Conservation (phyloP, 1,284 basidiomycete species). For the Malassezia equina region DNA sequence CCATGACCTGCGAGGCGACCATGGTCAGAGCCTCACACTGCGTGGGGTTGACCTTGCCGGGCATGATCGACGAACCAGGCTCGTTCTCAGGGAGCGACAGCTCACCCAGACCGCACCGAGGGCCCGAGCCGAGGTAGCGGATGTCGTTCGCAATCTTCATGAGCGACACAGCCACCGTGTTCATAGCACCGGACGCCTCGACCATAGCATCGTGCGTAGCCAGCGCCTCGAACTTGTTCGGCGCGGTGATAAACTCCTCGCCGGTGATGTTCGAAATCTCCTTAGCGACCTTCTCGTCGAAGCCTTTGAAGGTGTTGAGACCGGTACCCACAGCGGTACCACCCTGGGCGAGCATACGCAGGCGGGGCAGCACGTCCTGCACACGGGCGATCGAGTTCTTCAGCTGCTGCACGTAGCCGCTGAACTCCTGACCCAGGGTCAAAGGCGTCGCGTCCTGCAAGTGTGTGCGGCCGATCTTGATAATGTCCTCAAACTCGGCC, state of each 20-base stretch:
- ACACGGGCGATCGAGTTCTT: constrained; percentile 81
- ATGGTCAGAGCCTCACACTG: constrained; percentile 96
- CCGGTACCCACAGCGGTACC: constrained; percentile 96
- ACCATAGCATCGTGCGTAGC: constrained; percentile 95
- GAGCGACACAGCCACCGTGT: constrained; percentile 82
- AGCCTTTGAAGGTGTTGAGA: constrained; percentile 90
- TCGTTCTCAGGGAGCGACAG: constrained; percentile 93
- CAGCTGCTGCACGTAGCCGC: constrained; percentile 91
- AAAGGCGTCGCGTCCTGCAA: constrained; percentile 92
- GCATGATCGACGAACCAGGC: constrained; percentile 99
- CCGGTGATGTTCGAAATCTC: constrained; percentile 89
- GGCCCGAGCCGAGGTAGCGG: constrained; percentile 91
- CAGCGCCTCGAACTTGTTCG: constrained; percentile 99
- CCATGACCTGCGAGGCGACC: constrained; percentile 97
- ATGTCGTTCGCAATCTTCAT: constrained; percentile 99
- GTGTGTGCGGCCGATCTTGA: constrained; percentile 98
- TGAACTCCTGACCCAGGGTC: constrained; percentile 96
- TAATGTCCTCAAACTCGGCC: constrained; percentile 57
- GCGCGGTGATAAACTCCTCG: constrained; percentile 82
- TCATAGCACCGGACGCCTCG: constrained; percentile 90
- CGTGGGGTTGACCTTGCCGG: constrained; percentile 98
- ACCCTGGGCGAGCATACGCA: constrained; percentile 87
- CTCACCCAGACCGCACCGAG: constrained; percentile 93
- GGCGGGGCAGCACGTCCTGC: constrained; percentile 69
- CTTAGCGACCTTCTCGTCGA: constrained; percentile 83